Conservation (phyloP, 2,329 filamentous ascomycete species). For the Colletotrichum tabaci region DNA sequence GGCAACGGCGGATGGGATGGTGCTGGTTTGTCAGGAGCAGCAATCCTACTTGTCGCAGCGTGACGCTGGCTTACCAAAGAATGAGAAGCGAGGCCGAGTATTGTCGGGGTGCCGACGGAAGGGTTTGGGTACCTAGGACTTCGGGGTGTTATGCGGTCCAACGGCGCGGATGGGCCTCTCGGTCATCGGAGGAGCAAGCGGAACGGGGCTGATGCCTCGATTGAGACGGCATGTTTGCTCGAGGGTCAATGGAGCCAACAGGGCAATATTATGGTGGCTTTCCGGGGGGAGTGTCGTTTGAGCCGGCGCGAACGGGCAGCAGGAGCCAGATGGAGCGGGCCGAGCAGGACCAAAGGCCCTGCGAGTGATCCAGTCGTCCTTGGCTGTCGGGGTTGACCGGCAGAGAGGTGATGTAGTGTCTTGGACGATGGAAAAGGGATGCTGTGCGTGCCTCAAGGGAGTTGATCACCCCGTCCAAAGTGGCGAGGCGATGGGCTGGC, state of each 20-base stretch:
- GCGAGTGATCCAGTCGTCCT: not conserved
- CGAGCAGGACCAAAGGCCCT: slow-evolving; percentile 14
- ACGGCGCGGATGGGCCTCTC: not conserved
- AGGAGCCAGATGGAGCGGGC: slow-evolving; percentile 11
- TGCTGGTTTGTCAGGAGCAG: not conserved
- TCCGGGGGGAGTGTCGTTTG: slow-evolving; percentile 14
- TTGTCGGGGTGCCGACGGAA: slow-evolving; percentile 9
- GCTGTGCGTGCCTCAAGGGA: slow-evolving; percentile 8
- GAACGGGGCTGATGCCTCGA: slow-evolving; percentile 29
- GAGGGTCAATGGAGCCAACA: slow-evolving; percentile 3
- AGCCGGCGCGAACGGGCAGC: slow-evolving; percentile 11
- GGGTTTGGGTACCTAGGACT: not conserved
- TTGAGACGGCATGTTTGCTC: slow-evolving; percentile 20
- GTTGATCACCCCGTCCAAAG: not conserved
- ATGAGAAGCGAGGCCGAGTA: not conserved
- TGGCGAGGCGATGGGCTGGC: not conserved
- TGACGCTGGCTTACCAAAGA: slow-evolving; percentile 4
- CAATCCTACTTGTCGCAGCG: not conserved
- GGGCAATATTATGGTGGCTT: not conserved
- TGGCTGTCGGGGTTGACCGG: slow-evolving; percentile 4
- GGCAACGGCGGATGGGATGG: not conserved
- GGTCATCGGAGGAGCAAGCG: slow-evolving; percentile 19
- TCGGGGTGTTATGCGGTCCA: not conserved
- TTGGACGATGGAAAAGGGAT: not conserved
- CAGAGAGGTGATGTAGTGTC: not conserved